Evolutionary conservation across 2,329 filamentous ascomycete species (phyloP).

Genomic region (Neoascochyta sp.): DNA sequence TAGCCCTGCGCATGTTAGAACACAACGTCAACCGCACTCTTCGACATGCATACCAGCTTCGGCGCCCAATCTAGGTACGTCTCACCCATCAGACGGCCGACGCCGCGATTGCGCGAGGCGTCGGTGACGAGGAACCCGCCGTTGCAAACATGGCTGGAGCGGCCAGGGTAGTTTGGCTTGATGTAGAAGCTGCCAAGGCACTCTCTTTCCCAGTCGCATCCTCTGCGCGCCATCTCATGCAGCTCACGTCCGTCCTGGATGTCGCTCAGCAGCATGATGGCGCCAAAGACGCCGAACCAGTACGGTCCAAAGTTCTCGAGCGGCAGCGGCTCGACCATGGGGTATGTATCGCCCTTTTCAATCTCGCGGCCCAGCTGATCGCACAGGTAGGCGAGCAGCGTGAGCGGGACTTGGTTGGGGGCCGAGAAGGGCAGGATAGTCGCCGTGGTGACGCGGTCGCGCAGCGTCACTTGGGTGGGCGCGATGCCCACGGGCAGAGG

Average conservation of each 20-base stretch:
- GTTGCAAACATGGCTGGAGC: constrained; percentile 85
- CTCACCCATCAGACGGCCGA: constrained; percentile 52
- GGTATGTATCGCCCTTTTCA: constrained; percentile 86
- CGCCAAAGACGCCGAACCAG: constrained; percentile 89
- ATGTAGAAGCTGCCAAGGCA: constrained; percentile 91
- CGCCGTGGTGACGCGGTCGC: constrained; percentile 78
- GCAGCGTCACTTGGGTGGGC: constrained; percentile 73
- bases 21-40: background rate
- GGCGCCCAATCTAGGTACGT: constrained; percentile 52
- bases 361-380: constrained; percentile 88
- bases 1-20: constrained; percentile 57
- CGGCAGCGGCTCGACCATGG: constrained; percentile 74
- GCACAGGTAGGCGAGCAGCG: constrained; percentile 71
- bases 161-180: constrained; percentile 88
- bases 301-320: constrained; percentile 74
- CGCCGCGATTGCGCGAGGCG: constrained; percentile 47
- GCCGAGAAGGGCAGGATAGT: constrained; percentile 80
- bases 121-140: constrained; percentile 51
- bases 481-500: constrained; percentile 65
- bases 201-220: constrained; percentile 69
- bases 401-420: constrained; percentile 69
- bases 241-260: constrained; percentile 55
- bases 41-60: constrained; percentile 41
- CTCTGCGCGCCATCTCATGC: constrained; percentile 43
- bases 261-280: constrained; percentile 79